Evolutionary conservation across 495 filamentous ascomycete species (phyloP).

Genomic region (Cairneyella variabilis): DNA sequence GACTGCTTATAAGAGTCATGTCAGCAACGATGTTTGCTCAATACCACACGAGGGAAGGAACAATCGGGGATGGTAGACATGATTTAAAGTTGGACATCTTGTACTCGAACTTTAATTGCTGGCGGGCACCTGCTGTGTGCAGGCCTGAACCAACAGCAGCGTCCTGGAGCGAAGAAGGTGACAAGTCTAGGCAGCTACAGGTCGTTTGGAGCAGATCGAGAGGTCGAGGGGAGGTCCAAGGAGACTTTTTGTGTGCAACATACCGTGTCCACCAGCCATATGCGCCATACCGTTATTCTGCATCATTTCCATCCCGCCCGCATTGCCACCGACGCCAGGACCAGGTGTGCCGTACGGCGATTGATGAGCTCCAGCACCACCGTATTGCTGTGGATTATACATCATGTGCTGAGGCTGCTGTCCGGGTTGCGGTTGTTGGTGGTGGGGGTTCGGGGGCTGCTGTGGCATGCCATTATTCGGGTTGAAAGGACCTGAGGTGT

Average conservation of each 20-base stretch:
- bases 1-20: conserved; percentile 32
- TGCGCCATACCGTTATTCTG: conserved; percentile 29
- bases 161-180: neutral
- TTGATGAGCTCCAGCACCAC: conserved; percentile 3
- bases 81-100: conserved; percentile 11
- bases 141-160: neutral
- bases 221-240: neutral
- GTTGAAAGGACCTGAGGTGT: conserved; percentile 14
- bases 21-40: conserved; percentile 21
- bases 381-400: conserved; percentile 26
- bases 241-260: conserved; percentile 15
- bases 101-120: conserved; percentile 1
- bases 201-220: neutral
- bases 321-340: conserved; percentile 22
- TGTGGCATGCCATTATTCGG: conserved; percentile 11
- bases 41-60: neutral
- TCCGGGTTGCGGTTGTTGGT: conserved; percentile 6
- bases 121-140: conserved; percentile 9
- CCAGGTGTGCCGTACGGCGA: conserved; percentile 20
- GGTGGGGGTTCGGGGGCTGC: conserved; percentile 11
- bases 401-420: conserved; percentile 29
- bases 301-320: conserved; percentile 27
- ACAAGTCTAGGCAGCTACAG: neutral
- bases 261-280: conserved; percentile 26
- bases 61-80: conserved; percentile 10